A percentile compares a stretch with the other conserved stretches of the same genome.
Conservation (phyloP, 2,329 filamentous ascomycete genomes). For the Phyllosticta paracitricarpa region DNA sequence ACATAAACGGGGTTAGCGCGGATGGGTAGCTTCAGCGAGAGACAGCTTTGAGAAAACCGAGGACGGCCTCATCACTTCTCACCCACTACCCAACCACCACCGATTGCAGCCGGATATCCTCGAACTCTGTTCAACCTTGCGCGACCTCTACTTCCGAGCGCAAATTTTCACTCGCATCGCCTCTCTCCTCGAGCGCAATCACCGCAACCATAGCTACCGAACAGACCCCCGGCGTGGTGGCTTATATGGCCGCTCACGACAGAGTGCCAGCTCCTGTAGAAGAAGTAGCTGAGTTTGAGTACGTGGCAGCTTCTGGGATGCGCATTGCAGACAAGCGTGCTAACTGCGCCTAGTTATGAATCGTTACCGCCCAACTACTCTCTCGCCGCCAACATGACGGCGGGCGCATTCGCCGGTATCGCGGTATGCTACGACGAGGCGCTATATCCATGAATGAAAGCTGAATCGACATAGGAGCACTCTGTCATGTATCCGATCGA, state of each 20-base stretch:
- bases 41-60: neutral
- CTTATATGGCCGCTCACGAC: conserved; percentile 32
- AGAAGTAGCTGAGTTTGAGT: conserved; percentile 31
- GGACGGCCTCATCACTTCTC: neutral
- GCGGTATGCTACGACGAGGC: conserved; percentile 51
- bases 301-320: conserved; percentile 14
- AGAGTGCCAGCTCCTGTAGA: conserved; percentile 23
- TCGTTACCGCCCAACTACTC: conserved; percentile 90
- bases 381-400: conserved; percentile 85
- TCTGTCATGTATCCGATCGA: conserved; percentile 99
- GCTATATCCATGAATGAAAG: conserved; percentile 12
- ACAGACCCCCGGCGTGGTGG: conserved; percentile 25
- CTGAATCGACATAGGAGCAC: conserved; percentile 60
- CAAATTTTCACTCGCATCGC: neutral
- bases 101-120: neutral
- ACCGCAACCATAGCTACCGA: conserved; percentile 21
- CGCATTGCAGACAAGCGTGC: conserved; percentile 10
- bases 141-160: neutral
- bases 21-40: neutral
- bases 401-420: conserved; percentile 93
- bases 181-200: neutral
- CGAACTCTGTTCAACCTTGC: neutral
- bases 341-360: conserved; percentile 59
- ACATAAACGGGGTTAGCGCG: neutral
- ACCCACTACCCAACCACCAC: neutral